These are phyloP conservation scores for Phoma herbarum DNA, from an alignment of 2,329 filamentous ascomycete species.

Conservation along the genomic window DNA sequence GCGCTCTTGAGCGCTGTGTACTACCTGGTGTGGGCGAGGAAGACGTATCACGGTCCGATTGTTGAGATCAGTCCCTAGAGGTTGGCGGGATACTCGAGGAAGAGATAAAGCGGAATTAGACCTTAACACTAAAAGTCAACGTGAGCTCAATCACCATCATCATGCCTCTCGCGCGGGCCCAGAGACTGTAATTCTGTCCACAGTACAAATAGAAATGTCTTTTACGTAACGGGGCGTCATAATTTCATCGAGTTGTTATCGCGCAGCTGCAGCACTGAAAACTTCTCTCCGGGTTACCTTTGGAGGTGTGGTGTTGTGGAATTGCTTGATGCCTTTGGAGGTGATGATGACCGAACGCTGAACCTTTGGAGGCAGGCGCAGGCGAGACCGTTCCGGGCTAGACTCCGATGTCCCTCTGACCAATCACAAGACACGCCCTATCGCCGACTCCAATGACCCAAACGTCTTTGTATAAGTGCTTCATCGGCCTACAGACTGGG, in stretches of 20 bases:
- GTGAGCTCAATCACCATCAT: too few relatives aligned
- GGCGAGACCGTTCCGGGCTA: slow-evolving; percentile 1
- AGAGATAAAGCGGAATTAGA: too few relatives aligned
- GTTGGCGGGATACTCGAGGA: too few relatives aligned
- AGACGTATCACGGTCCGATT: slow-evolving; percentile 39
- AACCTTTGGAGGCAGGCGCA: slow-evolving; percentile 14
- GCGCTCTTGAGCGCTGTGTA: slow-evolving; percentile 33
- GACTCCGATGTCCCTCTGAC: background rate
- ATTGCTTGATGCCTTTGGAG: slow-evolving; percentile 10
- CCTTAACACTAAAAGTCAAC: background rate
- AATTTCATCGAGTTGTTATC: background rate
- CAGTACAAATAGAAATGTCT: too few relatives aligned
- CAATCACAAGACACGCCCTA: slow-evolving; percentile 7
- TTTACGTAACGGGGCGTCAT: background rate
- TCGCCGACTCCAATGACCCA: background rate
- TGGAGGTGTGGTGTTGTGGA: slow-evolving; percentile 14
- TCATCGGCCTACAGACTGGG: background rate
- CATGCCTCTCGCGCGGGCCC: too few relatives aligned
- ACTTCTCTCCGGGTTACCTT: slow-evolving; percentile 10
- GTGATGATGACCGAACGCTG: slow-evolving; percentile 12
- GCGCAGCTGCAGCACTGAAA: background rate
- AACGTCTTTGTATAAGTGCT: background rate
- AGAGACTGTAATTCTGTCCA: too few relatives aligned
- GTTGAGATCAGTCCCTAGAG: slow-evolving; percentile 27
- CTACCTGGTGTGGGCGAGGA: slow-evolving; percentile 36